phyloP scores from a whole-genome alignment of 345 rosid species.

The Aethionema arabicum region DNA sequence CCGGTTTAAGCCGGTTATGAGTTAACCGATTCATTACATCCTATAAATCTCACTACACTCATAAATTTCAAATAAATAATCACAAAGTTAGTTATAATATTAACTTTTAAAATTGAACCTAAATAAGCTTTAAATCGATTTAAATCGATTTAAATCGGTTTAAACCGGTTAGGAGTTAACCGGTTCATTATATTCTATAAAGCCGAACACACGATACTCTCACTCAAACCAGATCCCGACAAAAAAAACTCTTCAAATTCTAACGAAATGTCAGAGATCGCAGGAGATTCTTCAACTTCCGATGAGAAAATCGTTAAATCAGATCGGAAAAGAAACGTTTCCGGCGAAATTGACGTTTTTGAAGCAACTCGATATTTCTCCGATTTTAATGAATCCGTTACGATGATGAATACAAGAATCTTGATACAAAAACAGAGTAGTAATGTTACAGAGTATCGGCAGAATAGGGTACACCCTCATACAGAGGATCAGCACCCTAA shows the following conservation, averaged over 20 bases:
- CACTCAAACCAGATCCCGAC: slow-evolving; percentile 16
- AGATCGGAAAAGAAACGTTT: slow-evolving; percentile 52
- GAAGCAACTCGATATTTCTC: slow-evolving; percentile 87
- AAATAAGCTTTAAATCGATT: background rate
- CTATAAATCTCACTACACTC: slow-evolving; percentile 20
- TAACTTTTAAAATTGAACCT: background rate
- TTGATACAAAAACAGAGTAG: slow-evolving; percentile 31
- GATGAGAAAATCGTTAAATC: slow-evolving; percentile 36
- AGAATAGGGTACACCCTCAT: slow-evolving; percentile 47
- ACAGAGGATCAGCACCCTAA: slow-evolving; percentile 47
- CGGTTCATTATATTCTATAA: slow-evolving; percentile 20
- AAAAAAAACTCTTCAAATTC: slow-evolving; percentile 5
- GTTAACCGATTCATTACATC: slow-evolving; percentile 9
- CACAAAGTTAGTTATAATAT: too few species aligned
- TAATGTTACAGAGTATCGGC: slow-evolving; percentile 36
- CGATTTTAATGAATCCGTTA: slow-evolving; percentile 48
- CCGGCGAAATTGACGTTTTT: slow-evolving; percentile 90
- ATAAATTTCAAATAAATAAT: too few species aligned
- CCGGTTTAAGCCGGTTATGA: slow-evolving; percentile 11
- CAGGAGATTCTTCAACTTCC: slow-evolving; percentile 13
- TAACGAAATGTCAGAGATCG: slow-evolving; percentile 30
- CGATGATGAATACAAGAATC: slow-evolving; percentile 22
- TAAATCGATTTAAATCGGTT: too few species aligned
- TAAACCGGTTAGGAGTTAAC: slow-evolving; percentile 16
- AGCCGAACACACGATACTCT: slow-evolving; percentile 21